Evolutionary conservation across 345 rosid genomes (phyloP).

Genomic region (Pistacia vera): DNA sequence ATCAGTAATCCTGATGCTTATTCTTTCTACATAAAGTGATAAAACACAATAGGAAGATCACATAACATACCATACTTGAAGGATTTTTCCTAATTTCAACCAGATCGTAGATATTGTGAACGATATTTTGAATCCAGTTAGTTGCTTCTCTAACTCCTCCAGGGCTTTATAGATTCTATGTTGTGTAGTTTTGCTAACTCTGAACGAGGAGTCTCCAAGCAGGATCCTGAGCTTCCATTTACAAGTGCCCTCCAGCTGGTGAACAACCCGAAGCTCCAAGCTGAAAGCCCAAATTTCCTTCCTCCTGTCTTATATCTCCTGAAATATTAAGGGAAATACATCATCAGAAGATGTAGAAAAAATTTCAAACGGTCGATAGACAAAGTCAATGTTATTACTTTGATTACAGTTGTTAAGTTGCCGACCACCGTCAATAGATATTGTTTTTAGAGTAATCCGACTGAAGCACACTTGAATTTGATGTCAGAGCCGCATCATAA

Average conservation of each 20-base stretch:
- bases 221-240: not conserved
- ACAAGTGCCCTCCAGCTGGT: not conserved
- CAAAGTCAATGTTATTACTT: conserved; percentile 14
- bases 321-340: not conserved
- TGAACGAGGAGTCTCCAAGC: not conserved
- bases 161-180: not conserved
- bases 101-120: conserved; percentile 3
- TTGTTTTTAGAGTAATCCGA: not conserved
- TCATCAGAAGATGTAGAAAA: not conserved
- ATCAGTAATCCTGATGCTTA: not conserved
- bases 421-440: conserved; percentile 31
- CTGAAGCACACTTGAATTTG: not conserved
- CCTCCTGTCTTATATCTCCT: conserved; percentile 7
- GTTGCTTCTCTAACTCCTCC: not conserved
- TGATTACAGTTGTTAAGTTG: conserved; percentile 24
- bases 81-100: conserved; percentile 13
- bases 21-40: too few relatives aligned
- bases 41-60: not conserved
- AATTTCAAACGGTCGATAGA: not conserved
- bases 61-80: conserved; percentile 18
- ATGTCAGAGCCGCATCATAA: not conserved
- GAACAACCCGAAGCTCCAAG: not conserved
- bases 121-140: conserved; percentile 9
- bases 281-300: conserved; percentile 3
- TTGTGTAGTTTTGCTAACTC: not conserved